phyloP scores from a whole-genome alignment of 345 rosid genomes.

The Geranium brycei region DNA sequence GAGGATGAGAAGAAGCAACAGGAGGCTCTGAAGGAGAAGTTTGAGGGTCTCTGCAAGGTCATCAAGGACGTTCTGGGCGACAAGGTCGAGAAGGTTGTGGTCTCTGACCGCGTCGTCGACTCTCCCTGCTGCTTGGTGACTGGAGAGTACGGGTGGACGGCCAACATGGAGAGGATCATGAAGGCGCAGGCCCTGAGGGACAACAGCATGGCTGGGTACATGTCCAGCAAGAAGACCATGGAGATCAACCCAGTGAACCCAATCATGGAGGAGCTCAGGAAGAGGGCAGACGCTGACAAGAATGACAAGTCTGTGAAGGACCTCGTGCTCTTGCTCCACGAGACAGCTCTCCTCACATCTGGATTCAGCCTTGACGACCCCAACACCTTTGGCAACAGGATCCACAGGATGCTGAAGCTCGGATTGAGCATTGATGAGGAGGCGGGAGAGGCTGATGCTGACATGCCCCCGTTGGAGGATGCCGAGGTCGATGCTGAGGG shows the following conservation, averaged over 20 bases:
- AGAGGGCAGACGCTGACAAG: constrained; percentile 14
- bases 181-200: constrained; percentile 13
- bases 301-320: constrained; percentile 15
- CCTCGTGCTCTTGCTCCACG: constrained; percentile 8
- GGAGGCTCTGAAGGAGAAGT: constrained; percentile 8
- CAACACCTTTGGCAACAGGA: constrained; percentile 13
- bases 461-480: constrained; percentile 8
- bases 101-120: constrained; percentile 13
- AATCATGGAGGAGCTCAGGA: constrained; percentile 13
- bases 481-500: constrained; percentile 8
- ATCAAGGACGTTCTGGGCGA: constrained; percentile 14
- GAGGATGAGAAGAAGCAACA: constrained; percentile 11
- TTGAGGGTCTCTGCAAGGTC: constrained; percentile 13
- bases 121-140: constrained; percentile 14
- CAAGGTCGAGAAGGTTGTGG: constrained; percentile 14
- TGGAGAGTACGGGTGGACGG: constrained; percentile 11
- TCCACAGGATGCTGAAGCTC: constrained; percentile 12
- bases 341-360: constrained; percentile 13
- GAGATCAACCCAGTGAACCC: constrained; percentile 14
- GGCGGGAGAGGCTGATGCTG: constrained; percentile 2
- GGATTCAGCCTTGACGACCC: constrained; percentile 14
- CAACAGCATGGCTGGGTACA: constrained; percentile 12
- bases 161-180: constrained; percentile 17
- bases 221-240: constrained; percentile 15
- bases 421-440: constrained; percentile 13